Evolutionary conservation across 2,329 filamentous ascomycete species (phyloP), one percentile per base, ranked within the genome.

Genomic region (Fusarium setosum): DNA sequence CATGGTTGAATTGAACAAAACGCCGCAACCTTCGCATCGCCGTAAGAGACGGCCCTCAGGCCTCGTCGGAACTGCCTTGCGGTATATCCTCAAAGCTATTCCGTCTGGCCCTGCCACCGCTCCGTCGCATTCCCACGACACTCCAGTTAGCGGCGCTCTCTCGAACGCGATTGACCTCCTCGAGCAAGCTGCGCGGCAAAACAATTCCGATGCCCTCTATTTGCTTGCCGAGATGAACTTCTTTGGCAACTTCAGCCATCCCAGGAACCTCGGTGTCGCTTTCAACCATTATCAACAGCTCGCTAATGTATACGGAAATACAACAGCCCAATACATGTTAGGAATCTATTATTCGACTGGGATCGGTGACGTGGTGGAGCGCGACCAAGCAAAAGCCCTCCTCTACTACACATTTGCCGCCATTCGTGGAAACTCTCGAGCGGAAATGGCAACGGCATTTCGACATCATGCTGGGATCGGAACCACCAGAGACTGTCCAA

Each of bases 321-420:
- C 88, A 67, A 97, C 95, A 12, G 96, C 96, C 2, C 93, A 98
- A 76, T 91, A 97, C 78, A 97, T 99, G 95, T 76, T 98, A 44
- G 96, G 93, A 0, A 88, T 99, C 70, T 96, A 97, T 86, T 95
- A 99, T 79, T 94, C 94, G 32, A 99, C 96, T 0, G 96, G 96
- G 0, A 85, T 99, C 58, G 94, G 93, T 15, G 88, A 88, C 29
- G 90, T 90, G 1, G 92, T 97, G 6, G 87, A 92, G 74, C 87
- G 88, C 40, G 92, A 99, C 72, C 96, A 98, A 79, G 94, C 94
- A 11, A 94, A 93, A 78, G 93, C 96, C 4, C 84, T 98, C 71
- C 83, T 98, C 37, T 98, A 97, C 77, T 95, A 99, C 77, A 97
- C 93, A 0, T 96, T 98, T 75, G 95, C 96, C 1, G 96, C 96